phyloP scores from a whole-genome alignment of 1,284 basidiomycete genomes.

The Athelia sp. region DNA sequence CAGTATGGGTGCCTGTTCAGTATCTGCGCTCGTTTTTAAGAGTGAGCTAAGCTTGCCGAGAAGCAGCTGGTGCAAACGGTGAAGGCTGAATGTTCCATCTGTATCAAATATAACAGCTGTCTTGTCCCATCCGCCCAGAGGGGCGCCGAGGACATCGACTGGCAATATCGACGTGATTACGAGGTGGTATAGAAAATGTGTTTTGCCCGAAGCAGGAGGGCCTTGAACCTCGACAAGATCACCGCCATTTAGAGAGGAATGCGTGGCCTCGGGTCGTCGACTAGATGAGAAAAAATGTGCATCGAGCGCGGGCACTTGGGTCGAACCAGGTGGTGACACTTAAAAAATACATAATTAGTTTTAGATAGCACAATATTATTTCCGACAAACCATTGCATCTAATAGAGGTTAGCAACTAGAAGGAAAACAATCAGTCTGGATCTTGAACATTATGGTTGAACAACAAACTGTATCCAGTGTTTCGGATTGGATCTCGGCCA shows the following conservation, averaged over 20 bases:
- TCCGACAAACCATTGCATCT: conserved; percentile 22
- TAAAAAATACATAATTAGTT: conserved; percentile 4
- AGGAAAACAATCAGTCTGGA: not conserved
- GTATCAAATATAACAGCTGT: conserved; percentile 65
- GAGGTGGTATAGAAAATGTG: conserved; percentile 63
- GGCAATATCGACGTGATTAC: conserved; percentile 61
- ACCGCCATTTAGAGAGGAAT: conserved; percentile 37
- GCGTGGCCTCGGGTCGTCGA: conserved; percentile 14
- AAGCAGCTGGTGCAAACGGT: conserved; percentile 50
- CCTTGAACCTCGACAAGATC: conserved; percentile 76
- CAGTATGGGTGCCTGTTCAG: conserved; percentile 13
- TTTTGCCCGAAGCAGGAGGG: conserved; percentile 67
- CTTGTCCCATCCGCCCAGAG: conserved; percentile 54
- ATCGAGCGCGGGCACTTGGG: conserved; percentile 29
- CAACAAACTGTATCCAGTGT: conserved; percentile 39
- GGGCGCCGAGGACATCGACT: conserved; percentile 18
- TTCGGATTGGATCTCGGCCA: conserved; percentile 35
- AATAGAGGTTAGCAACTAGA: conserved; percentile 32
- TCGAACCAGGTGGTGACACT: conserved; percentile 19
- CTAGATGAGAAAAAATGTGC: conserved; percentile 16
- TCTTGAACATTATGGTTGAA: not conserved
- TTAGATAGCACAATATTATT: not conserved
- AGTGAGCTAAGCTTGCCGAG: conserved; percentile 27
- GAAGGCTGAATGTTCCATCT: conserved; percentile 56
- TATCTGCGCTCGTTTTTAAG: conserved; percentile 12